Base-by-base conservation (phyloP, 441 rosid species). In the Aquilaria agallochum region DNA sequence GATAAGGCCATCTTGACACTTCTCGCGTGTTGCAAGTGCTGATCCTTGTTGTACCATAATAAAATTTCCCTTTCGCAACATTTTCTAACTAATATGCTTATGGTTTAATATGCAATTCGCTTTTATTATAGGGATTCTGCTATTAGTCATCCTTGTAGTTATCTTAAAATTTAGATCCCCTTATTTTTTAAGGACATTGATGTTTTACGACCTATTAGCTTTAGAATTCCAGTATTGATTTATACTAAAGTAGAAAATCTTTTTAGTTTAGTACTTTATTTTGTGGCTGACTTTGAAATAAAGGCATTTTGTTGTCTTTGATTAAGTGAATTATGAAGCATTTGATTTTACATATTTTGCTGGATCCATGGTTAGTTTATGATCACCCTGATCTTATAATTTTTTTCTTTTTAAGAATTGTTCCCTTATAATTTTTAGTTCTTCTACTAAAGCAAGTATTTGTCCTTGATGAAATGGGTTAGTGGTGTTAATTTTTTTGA, bases 251-350 rank as follows among this genome's bases (percentile, higher is more conserved):
- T 20, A 20, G 27, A 20, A 20, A 20, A 20, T 20, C 27, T 20
- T 20, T 20, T 20, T 20, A 20, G 27, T 20, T 20, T 20, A 20
- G 27, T 20, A 20, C 27, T 20, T 20, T 20, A 20, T 20, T 20
- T 20, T 20, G 1, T 20, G 27, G 27, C 1, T 20, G 27, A 20
- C 1, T 20, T 20, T 20, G 1, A 20, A 20, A 20, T 1, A 20
- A 20, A 20, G 27, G 27, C 27, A 1, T 20, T 20, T 20, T 20
- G 27, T 84, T 11, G 84, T 84, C 50, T 82, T 87, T 5, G 88
- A 84, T 33, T 90, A 90, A 50, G 59, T 87, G 34, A 84, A 83
- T 71, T 83, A 69, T 44, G 90, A 87, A 50, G 89, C 87, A 44
- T 83, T 87, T 0, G 87, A 87, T 69, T 83, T 78, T 64, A 81